Percentiles rank a stretch among this genome's conserved stretches.
Conservation (phyloP, 2,329 filamentous ascomycete genomes). For the Trichoderma citrinoviride region DNA sequence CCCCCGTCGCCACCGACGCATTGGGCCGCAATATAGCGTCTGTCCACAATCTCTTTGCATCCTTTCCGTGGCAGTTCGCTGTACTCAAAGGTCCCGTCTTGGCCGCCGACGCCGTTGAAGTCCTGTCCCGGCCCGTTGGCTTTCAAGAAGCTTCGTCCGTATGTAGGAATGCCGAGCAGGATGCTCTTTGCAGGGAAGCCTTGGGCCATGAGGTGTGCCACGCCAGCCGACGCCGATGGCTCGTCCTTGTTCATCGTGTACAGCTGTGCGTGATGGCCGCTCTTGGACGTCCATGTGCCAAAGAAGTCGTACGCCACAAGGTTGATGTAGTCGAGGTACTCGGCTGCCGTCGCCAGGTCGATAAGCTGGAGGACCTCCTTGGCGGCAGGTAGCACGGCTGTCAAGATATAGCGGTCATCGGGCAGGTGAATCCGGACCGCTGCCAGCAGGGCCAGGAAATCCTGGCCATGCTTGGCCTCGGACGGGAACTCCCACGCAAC, state of each 20-base stretch:
- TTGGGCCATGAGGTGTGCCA: slow-evolving; percentile 62
- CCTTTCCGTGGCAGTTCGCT: slow-evolving; percentile 60
- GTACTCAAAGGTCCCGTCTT: slow-evolving; percentile 73
- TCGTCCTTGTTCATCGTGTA: slow-evolving; percentile 60
- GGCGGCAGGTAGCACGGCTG: slow-evolving; percentile 68
- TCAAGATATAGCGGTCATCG: slow-evolving; percentile 65
- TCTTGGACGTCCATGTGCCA: slow-evolving; percentile 64
- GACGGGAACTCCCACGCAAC: slow-evolving; percentile 80
- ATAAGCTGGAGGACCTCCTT: slow-evolving; percentile 66
- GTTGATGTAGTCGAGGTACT: slow-evolving; percentile 72
- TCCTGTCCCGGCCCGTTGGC: slow-evolving; percentile 63
- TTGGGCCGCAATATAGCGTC: slow-evolving; percentile 64
- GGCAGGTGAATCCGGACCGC: slow-evolving; percentile 66
- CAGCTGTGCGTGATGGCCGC: slow-evolving; percentile 75
- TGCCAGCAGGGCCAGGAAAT: slow-evolving; percentile 68
- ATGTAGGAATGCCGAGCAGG: slow-evolving; percentile 71
- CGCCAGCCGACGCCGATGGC: slow-evolving; percentile 63
- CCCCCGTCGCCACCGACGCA: slow-evolving; percentile 72
- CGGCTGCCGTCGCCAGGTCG: slow-evolving; percentile 59
- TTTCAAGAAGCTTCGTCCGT: slow-evolving; percentile 71
- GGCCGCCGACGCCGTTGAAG: slow-evolving; percentile 54
- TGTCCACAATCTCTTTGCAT: slow-evolving; percentile 66
- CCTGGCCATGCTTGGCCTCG: slow-evolving; percentile 61
- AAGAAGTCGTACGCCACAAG: slow-evolving; percentile 79
- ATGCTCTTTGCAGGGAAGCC: slow-evolving; percentile 71